Evolutionary conservation across 495 filamentous ascomycete species (phyloP).

Genomic region (Aspergillus cristatus): DNA sequence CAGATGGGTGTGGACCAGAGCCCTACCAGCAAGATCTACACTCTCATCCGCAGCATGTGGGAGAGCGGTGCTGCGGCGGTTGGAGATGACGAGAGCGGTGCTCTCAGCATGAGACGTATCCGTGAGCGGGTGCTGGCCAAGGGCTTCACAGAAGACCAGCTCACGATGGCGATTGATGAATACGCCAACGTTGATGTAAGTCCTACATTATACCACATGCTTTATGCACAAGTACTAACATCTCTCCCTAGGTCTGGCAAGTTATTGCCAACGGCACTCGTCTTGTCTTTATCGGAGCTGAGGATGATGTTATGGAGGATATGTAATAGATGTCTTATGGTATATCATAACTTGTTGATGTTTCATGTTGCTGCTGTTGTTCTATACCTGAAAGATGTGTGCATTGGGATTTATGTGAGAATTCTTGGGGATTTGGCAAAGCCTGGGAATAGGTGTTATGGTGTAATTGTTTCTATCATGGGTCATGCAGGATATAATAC

Average conservation of each 20-base stretch:
- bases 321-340: conserved; percentile 33
- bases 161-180: conserved; percentile 76
- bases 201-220: conserved; percentile 13
- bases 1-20: conserved; percentile 57
- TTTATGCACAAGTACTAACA: conserved; percentile 12
- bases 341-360: not conserved
- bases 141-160: conserved; percentile 92
- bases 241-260: conserved; percentile 73
- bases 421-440: not conserved
- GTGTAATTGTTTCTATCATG: not conserved
- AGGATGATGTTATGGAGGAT: conserved; percentile 37
- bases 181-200: conserved; percentile 83
- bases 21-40: conserved; percentile 84
- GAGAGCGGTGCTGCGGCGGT: conserved; percentile 73
- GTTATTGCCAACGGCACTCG: conserved; percentile 76
- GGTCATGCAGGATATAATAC: not conserved
- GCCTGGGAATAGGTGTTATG: conserved; percentile 1
- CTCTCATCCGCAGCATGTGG: conserved; percentile 74
- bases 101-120: conserved; percentile 78
- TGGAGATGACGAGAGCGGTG: conserved; percentile 60
- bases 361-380: not conserved
- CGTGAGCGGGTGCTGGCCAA: conserved; percentile 86
- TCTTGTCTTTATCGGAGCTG: conserved; percentile 68
- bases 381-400: conserved; percentile 1
- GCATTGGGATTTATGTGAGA: not conserved